Conservation (phyloP, 1,284 basidiomycete genomes). For the Moesziomyces aphidis region DNA sequence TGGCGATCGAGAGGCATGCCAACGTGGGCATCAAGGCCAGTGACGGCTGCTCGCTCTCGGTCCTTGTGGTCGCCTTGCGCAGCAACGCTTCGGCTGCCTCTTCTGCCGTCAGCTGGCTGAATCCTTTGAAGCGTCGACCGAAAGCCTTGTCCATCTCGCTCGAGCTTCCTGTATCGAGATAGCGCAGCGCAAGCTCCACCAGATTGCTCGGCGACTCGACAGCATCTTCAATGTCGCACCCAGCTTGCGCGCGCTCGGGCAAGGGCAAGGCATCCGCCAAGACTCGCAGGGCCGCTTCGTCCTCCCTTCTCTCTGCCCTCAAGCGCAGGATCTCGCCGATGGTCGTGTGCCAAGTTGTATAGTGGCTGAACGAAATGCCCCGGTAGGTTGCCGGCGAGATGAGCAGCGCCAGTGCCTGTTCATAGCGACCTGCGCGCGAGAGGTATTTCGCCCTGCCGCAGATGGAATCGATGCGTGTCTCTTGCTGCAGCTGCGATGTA, state of each 20-base stretch:
- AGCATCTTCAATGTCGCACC: slow-evolving; percentile 31
- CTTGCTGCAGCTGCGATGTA: slow-evolving; percentile 12
- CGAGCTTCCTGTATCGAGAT: slow-evolving; percentile 27
- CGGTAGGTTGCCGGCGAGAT: slow-evolving; percentile 20
- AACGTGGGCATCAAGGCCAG: slow-evolving; percentile 33
- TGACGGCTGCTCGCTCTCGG: slow-evolving; percentile 18
- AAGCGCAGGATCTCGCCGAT: slow-evolving; percentile 32
- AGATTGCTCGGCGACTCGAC: slow-evolving; percentile 32
- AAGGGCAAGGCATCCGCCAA: slow-evolving; percentile 15
- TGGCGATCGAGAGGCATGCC: slow-evolving; percentile 34
- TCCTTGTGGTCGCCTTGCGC: slow-evolving; percentile 16
- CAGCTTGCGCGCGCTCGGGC: neutral
- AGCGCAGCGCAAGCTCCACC: slow-evolving; percentile 31
- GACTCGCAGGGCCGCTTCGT: slow-evolving; percentile 16
- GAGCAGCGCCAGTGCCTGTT: slow-evolving; percentile 30
- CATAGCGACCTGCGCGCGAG: slow-evolving; percentile 29
- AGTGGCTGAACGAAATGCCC: slow-evolving; percentile 26
- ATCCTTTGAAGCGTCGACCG: slow-evolving; percentile 12
- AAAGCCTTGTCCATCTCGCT: slow-evolving; percentile 14
- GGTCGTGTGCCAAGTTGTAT: slow-evolving; percentile 21
- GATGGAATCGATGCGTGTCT: slow-evolving; percentile 20
- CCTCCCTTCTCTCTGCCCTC: slow-evolving; percentile 27
- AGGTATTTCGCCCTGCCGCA: slow-evolving; percentile 22
- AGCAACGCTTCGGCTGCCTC: slow-evolving; percentile 29
- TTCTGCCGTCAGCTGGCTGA: slow-evolving; percentile 26